These are phyloP conservation scores for Comarum palustre DNA, from an alignment of 306 rosid species.

Conservation along the genomic window DNA sequence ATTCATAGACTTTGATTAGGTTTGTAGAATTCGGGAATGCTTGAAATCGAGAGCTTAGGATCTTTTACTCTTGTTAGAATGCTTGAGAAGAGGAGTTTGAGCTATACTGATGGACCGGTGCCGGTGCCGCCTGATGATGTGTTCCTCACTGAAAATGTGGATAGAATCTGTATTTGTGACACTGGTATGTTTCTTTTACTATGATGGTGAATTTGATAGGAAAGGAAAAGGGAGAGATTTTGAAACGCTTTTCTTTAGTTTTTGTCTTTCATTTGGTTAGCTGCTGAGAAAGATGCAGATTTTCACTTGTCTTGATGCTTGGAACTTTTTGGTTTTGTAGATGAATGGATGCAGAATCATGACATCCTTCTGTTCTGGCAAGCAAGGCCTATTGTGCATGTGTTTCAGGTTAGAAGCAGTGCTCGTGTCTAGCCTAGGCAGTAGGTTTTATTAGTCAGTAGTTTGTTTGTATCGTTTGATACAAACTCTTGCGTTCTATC, in stretches of 20 bases:
- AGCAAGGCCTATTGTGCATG: conserved; percentile 88
- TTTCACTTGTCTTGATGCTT: conserved; percentile 25
- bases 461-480: neutral
- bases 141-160: conserved; percentile 73
- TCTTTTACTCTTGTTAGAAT: conserved; percentile 41
- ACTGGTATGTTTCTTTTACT: conserved; percentile 35
- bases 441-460: neutral
- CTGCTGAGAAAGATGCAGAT: neutral
- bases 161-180: conserved; percentile 71
- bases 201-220: neutral
- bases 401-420: conserved; percentile 67
- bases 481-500: neutral
- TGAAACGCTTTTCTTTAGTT: neutral
- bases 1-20: neutral
- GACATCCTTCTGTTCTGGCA: conserved; percentile 94
- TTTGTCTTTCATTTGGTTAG: neutral
- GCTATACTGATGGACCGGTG: conserved; percentile 78
- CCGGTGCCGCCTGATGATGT: conserved; percentile 61
- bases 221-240: neutral
- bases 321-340: conserved; percentile 36
- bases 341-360: conserved; percentile 64
- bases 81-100: conserved; percentile 91
- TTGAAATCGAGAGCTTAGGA: neutral
- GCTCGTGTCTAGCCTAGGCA: neutral
- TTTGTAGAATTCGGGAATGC: neutral